Conservation (phyloP, 2,329 filamentous ascomycete genomes). For the Penicillium sp. region DNA sequence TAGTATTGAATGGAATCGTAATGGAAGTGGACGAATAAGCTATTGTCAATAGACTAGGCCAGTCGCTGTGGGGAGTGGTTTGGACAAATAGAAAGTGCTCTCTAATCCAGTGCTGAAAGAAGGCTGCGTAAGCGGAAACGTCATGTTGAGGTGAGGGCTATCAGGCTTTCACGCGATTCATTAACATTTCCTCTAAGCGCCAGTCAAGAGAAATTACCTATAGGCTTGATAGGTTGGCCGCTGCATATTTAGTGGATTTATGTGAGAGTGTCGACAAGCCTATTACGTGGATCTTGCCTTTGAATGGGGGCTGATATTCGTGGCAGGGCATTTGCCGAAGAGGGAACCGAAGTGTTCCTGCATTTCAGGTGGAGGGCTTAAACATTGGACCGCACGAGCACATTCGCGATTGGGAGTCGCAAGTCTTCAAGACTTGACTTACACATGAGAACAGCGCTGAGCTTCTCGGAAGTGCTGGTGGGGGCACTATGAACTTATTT, state of each 20-base stretch:
- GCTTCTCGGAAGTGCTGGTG: too few relatives aligned
- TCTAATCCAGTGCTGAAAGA: background rate
- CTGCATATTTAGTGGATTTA: slow-evolving; percentile 27
- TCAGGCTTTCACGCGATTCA: slow-evolving; percentile 13
- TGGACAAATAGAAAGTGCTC: background rate
- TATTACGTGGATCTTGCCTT: slow-evolving; percentile 14
- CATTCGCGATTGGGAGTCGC: too few relatives aligned
- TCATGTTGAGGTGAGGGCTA: slow-evolving; percentile 21
- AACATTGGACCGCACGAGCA: too few relatives aligned
- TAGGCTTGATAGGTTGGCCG: slow-evolving; percentile 23
- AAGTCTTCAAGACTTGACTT: too few relatives aligned
- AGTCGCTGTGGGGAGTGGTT: background rate
- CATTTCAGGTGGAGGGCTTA: background rate
- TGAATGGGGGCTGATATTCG: background rate
- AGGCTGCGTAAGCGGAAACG: slow-evolving; percentile 34
- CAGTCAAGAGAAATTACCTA: slow-evolving; percentile 19
- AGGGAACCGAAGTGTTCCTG: background rate
- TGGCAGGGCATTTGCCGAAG: background rate
- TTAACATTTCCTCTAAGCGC: background rate
- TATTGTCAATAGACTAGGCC: background rate
- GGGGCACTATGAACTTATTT: too few relatives aligned
- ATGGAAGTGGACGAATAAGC: background rate
- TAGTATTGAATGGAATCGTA: background rate
- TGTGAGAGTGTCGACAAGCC: background rate
- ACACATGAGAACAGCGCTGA: too few relatives aligned